Conservation (phyloP, 202 grass and related monocot genomes). For the Panicum hallii region DNA sequence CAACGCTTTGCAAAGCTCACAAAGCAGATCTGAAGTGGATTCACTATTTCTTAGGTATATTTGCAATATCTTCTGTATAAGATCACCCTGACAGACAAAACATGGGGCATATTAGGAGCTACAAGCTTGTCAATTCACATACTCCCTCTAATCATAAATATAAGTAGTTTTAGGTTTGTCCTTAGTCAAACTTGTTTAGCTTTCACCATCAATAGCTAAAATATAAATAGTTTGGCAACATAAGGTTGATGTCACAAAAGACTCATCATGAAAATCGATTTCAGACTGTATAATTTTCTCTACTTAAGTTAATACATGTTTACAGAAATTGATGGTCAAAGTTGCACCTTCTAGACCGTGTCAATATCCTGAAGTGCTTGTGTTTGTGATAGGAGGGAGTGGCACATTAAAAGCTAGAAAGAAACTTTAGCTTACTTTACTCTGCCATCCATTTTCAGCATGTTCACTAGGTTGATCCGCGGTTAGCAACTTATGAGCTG, state of each 20-base stretch:
- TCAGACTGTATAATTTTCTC: neutral
- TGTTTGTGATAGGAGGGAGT: neutral
- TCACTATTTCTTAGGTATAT: slow-evolving; percentile 88
- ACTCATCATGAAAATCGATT: neutral
- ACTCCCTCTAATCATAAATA: neutral
- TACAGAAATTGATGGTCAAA: neutral
- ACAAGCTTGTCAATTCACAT: slow-evolving; percentile 14
- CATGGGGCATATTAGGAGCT: slow-evolving; percentile 23
- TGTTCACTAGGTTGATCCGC: slow-evolving; percentile 65
- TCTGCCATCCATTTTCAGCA: slow-evolving; percentile 60
- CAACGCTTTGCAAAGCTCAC: slow-evolving; percentile 48
- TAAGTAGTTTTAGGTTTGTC: neutral
- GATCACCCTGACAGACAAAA: slow-evolving; percentile 62
- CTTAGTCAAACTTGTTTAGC: neutral
- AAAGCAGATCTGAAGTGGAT: slow-evolving; percentile 68
- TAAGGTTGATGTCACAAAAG: neutral
- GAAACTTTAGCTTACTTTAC: slow-evolving; percentile 67
- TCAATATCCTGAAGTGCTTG: neutral
- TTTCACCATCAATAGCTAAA: neutral
- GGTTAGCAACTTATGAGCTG: slow-evolving; percentile 75
- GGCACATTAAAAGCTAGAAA: slow-evolving; percentile 20
- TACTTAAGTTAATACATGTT: neutral
- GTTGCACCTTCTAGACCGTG: neutral
- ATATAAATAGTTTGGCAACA: neutral
- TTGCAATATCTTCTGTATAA: slow-evolving; percentile 86